Percentiles rank a stretch among this genome's conserved stretches.
These are phyloP conservation scores for Colletotrichum echinochloae DNA, from an alignment of 2,329 filamentous ascomycete genomes.

Conservation along the genomic window DNA sequence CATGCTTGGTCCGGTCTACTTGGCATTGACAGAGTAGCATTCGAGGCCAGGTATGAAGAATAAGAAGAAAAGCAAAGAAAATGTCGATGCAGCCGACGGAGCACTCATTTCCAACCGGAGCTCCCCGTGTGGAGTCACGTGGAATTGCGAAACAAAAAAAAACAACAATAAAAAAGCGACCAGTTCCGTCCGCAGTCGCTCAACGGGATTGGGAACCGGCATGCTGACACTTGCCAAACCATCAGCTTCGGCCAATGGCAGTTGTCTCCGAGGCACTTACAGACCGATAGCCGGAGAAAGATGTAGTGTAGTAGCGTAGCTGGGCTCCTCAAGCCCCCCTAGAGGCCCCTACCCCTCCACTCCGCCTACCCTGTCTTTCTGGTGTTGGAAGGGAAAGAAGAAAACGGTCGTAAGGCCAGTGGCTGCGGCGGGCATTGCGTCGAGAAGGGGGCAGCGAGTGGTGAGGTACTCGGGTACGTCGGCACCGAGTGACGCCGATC, in stretches of 20 bases:
- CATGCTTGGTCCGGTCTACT: slow-evolving; percentile 21
- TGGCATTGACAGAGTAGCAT: slow-evolving; percentile 12
- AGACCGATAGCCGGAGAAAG: slow-evolving; percentile 37
- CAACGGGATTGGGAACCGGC: background rate
- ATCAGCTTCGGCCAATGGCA: slow-evolving; percentile 21
- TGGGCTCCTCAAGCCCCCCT: too few species aligned
- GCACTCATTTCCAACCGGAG: background rate
- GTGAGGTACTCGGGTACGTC: slow-evolving; percentile 18
- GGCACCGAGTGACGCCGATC: slow-evolving; percentile 25
- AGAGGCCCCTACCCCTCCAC: background rate
- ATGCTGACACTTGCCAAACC: slow-evolving; percentile 22
- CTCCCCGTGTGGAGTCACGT: background rate
- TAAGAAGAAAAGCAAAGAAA: background rate
- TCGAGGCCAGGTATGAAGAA: background rate
- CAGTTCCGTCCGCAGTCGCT: slow-evolving; percentile 25
- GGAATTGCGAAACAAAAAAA: slow-evolving; percentile 34
- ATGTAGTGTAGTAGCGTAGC: background rate
- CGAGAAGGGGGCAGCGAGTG: background rate
- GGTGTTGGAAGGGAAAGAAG: slow-evolving; percentile 2
- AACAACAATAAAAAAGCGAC: slow-evolving; percentile 24
- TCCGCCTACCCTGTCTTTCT: background rate
- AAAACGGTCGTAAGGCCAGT: slow-evolving; percentile 15
- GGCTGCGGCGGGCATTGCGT: slow-evolving; percentile 12
- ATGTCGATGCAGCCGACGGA: background rate
- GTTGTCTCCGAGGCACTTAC: slow-evolving; percentile 6